Base-by-base conservation (phyloP, 805 yeast genomes). In the Starmera quercuum region DNA sequence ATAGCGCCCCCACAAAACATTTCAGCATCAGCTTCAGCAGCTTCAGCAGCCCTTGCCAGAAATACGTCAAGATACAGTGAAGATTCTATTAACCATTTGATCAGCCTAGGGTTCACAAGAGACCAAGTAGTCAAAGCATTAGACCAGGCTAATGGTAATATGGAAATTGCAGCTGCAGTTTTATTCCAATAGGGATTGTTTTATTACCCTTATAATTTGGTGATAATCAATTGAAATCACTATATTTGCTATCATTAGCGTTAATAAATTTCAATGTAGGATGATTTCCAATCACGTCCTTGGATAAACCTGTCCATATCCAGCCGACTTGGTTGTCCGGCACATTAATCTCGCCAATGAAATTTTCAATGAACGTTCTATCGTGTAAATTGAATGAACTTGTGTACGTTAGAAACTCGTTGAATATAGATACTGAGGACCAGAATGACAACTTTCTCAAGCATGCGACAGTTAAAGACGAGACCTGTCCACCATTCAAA, bases 381-480 rank as follows among this genome's bases (percentile, higher is more conserved):
- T 90, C 97, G 42, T 83, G 82, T 28, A 84, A 74, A 29, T 87
- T 87, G 21, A 85, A 76, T 33, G 79, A 78, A 12, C 84, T 78
- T 7, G 88, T 73, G 54, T 74, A 88, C 36, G 78, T 74, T 27
- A 82, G 69, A 48, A 83, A 88, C 58, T 90, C 98, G 42, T 80
- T 84, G 46, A 83, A 75, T 11, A 90, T 87, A 1, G 96, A 79
- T 3, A 86, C 84, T 6, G 83, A 72, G 8, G 92, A 79, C 98
- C 98, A 92, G 45, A 81, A 75, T 18, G 85, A 82, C 14, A 83
- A 59, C 45, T 83, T 83, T 23, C 98, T 60, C 25, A 87, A 59
- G 53, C 97, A 87, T 4, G 96, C 97, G 17, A 90, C 71, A 2
- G 85, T 75, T 30, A 92, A 62, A 17, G 90, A 75, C 0, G 95